These are phyloP conservation scores for Ustilago vetiveriae DNA, from an alignment of 1,284 basidiomycete genomes.

Conservation along the genomic window DNA sequence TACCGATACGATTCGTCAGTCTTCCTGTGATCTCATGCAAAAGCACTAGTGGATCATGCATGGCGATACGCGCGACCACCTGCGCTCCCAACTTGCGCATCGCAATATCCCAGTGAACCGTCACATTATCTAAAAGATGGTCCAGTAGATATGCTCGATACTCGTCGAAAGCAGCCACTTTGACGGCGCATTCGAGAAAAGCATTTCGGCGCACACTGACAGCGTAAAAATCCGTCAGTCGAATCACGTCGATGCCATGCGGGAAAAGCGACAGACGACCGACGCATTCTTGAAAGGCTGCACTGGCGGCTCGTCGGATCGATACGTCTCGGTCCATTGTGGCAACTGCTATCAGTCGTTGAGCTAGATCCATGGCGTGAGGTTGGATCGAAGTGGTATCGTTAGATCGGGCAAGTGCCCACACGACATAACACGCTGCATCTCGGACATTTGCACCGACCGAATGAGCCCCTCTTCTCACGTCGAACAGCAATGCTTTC, in stretches of 20 bases:
- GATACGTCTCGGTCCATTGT: constrained; percentile 92
- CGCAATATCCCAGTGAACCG: constrained; percentile 87
- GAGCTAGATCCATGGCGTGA: constrained; percentile 73
- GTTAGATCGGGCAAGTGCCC: constrained; percentile 81
- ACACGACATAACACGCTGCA: constrained; percentile 91
- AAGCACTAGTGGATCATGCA: constrained; percentile 73
- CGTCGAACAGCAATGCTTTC: constrained; percentile 84
- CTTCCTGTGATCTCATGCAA: constrained; percentile 70
- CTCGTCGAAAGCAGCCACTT: constrained; percentile 83
- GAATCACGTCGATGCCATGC: constrained; percentile 90
- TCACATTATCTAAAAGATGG: constrained; percentile 78
- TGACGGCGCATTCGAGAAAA: constrained; percentile 82
- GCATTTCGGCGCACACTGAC: constrained; percentile 86
- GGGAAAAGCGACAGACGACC: constrained; percentile 85
- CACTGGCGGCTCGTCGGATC: constrained; percentile 94
- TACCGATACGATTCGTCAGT: constrained; percentile 16
- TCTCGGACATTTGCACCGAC: constrained; percentile 94
- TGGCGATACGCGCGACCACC: constrained; percentile 77
- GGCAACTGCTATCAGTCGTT: constrained; percentile 78
- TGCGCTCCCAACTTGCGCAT: constrained; percentile 84
- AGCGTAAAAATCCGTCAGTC: constrained; percentile 92
- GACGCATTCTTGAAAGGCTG: constrained; percentile 96
- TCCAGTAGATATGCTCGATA: constrained; percentile 79
- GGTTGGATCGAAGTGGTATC: constrained; percentile 73
- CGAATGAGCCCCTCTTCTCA: constrained; percentile 88